phyloP scores from a whole-genome alignment of 352 stramenopile genomes.

The Phytophthora ohioensis region DNA sequence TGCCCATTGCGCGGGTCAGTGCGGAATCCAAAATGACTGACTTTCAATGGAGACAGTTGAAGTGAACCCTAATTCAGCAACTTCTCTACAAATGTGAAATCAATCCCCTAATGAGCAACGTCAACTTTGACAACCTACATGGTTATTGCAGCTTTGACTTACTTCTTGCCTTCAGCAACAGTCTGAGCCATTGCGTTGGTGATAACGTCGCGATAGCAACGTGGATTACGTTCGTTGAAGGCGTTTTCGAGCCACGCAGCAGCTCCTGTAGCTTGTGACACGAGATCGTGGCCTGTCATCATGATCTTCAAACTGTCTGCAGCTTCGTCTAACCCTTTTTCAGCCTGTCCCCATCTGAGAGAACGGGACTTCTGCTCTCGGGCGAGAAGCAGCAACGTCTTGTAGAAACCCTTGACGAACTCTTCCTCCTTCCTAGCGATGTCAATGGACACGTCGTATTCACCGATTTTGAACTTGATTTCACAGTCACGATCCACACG shows the following conservation, averaged over 20 bases:
- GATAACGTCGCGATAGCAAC: conserved; percentile 48
- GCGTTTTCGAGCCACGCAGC: conserved; percentile 44
- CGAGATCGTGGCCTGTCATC: conserved; percentile 25
- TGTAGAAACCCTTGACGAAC: conserved; percentile 60
- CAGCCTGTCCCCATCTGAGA: conserved; percentile 44
- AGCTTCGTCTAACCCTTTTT: conserved; percentile 39
- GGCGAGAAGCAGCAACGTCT: conserved; percentile 51
- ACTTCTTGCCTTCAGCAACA: conserved; percentile 28
- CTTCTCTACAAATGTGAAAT: conserved; percentile 4
- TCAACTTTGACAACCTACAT: not conserved
- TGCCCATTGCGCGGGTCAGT: conserved; percentile 31
- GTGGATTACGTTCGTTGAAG: conserved; percentile 42
- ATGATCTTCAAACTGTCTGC: conserved; percentile 50
- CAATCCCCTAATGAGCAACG: not conserved
- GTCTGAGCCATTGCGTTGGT: conserved; percentile 26
- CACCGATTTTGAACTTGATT: conserved; percentile 69
- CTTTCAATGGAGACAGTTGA: conserved; percentile 32
- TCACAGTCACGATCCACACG: conserved; percentile 69
- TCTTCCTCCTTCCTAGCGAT: conserved; percentile 60
- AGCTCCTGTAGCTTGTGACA: conserved; percentile 35
- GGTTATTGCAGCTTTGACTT: conserved; percentile 1
- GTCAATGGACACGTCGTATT: conserved; percentile 53
- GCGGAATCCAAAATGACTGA: conserved; percentile 25
- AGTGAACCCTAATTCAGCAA: conserved; percentile 21
- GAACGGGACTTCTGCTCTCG: conserved; percentile 50